Evolutionary conservation across 768 basidiomycete species (phyloP).

Genomic region (Tephrocybe sp.): DNA sequence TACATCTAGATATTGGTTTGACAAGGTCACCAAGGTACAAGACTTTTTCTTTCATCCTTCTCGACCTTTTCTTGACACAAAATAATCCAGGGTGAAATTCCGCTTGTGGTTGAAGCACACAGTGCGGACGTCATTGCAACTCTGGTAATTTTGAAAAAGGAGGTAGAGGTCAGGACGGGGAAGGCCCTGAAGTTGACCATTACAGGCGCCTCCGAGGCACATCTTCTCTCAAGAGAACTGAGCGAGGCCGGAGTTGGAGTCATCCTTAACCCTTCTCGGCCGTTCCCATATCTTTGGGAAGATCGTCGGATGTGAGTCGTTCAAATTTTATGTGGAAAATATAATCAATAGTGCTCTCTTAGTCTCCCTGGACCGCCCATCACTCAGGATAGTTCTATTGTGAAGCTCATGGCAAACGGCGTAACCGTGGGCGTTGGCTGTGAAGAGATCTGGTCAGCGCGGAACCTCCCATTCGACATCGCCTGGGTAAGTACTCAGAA

Average conservation of each 20-base stretch:
- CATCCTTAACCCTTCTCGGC: constrained; percentile 53
- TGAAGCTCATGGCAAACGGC: constrained; percentile 61
- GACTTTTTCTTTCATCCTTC: background rate
- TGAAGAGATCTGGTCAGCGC: constrained; percentile 66
- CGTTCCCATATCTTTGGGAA: constrained; percentile 79
- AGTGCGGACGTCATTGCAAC: constrained; percentile 85
- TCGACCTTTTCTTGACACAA: background rate
- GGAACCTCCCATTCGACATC: constrained; percentile 77
- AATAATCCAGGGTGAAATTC: constrained; percentile 55
- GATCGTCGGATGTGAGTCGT: constrained; percentile 55
- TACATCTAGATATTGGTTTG: constrained; percentile 43
- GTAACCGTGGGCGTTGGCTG: constrained; percentile 73
- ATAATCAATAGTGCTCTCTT: background rate
- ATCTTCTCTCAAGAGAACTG: constrained; percentile 69
- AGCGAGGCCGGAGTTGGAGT: constrained; percentile 48
- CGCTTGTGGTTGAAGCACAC: constrained; percentile 72
- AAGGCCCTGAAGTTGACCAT: constrained; percentile 56
- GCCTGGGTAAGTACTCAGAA: constrained; percentile 65
- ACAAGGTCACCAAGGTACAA: constrained; percentile 43
- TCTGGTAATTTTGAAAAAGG: constrained; percentile 65
- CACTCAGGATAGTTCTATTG: constrained; percentile 52
- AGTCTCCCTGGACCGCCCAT: constrained; percentile 76
- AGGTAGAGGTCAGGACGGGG: constrained; percentile 51
- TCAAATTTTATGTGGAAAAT: background rate
- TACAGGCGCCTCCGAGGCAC: constrained; percentile 65